Base-by-base conservation (phyloP, 1,284 basidiomycete species). In the Cutaneotrichosporon cavernicola region DNA sequence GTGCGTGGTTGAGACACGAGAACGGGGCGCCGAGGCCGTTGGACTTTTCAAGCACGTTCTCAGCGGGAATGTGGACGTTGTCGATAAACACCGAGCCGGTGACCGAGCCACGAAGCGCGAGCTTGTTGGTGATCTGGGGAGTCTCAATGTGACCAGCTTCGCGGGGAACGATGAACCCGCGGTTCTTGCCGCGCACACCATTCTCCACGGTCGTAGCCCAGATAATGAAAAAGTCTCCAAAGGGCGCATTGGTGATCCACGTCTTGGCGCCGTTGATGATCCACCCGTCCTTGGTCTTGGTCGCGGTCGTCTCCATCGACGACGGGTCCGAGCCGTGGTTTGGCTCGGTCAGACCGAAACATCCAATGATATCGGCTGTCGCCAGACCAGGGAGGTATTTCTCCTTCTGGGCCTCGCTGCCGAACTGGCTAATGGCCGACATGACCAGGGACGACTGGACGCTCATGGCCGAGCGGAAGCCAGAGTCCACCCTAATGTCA, bases 371-470 rank as follows among this genome's bases (percentile, higher is more conserved):
- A 74, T 97, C 91, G 56, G 92, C 96, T 73, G 86, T 90, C 4
- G 93, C 90, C 11, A 68, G 61, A 18, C 57, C 57, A 21, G 94
- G 95, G 2, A 98, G 84, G 75, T 90, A 98, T 75, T 90, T 90
- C 72, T 93, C 90, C 82, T 95, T 96, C 81, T 98, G 93, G 47
- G 87, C 88, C 31, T 92, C 88, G 0, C 87, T 87, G 1, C 96
- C 95, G 77, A 96, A 98, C 73, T 68, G 90, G 79, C 92, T 84
- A 76, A 98, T 97, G 5, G 95, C 93, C 75, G 96, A 92, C 95
- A 99, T 99, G n/a, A 96, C 92, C 43, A 99, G 62, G 16, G 92
- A 95, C 0, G 90, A 92, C 79, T 99, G 95, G 2, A 99, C 96
- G 31, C 91, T 95, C 77, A 95, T 90, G 21, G 90, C 96, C 6